Evolutionary conservation across 495 filamentous ascomycete genomes (phyloP).

Genomic region (Bryoglossum gracile): DNA sequence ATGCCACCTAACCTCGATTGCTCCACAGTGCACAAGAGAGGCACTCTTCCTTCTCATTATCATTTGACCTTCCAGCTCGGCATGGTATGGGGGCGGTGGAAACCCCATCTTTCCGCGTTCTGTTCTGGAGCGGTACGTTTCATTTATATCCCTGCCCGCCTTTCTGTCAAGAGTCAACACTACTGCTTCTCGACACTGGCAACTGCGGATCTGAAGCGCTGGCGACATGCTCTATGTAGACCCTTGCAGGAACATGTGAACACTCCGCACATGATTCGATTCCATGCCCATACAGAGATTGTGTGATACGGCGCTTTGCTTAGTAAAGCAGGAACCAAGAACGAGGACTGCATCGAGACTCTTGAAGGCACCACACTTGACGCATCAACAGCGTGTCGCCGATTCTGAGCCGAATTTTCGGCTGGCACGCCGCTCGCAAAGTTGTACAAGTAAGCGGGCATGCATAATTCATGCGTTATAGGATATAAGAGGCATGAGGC

Average conservation of each 20-base stretch:
- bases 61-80: background rate
- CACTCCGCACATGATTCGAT: background rate
- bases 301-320: conserved; percentile 7
- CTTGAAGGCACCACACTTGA: background rate
- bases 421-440: conserved; percentile 1
- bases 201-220: conserved; percentile 1
- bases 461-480: conserved; percentile 16
- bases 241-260: background rate
- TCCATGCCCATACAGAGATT: conserved; percentile 11
- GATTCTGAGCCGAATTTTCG: background rate
- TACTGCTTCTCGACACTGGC: background rate
- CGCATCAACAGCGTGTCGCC: background rate
- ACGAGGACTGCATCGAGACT: too few species aligned
- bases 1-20: background rate
- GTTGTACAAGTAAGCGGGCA: too few species aligned
- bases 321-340: too few species aligned
- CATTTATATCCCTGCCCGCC: conserved; percentile 16
- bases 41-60: background rate
- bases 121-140: conserved; percentile 5
- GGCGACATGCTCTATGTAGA: background rate
- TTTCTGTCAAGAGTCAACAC: background rate
- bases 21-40: background rate
- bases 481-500: conserved; percentile 8
- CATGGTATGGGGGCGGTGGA: background rate
- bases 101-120: conserved; percentile 4